phyloP scores from a whole-genome alignment of 2,329 filamentous ascomycete genomes.

The Aspergillus fischeri region DNA sequence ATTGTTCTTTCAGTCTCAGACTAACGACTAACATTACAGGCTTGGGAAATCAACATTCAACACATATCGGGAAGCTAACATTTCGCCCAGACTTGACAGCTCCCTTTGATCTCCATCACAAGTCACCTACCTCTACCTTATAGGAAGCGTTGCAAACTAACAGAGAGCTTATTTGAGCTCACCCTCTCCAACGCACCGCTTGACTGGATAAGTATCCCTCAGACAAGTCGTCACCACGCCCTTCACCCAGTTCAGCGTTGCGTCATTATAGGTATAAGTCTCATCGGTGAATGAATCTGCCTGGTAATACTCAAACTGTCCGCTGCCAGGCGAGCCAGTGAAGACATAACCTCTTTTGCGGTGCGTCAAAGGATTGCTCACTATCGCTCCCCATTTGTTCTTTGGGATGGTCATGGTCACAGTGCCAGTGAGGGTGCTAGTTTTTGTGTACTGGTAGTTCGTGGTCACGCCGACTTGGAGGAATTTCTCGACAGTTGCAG shows the following conservation, averaged over 20 bases:
- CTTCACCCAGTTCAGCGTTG: slow-evolving; percentile 12
- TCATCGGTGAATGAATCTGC: slow-evolving; percentile 11
- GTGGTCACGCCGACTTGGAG: slow-evolving; percentile 3
- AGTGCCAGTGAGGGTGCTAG: slow-evolving; percentile 13
- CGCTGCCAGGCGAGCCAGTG: slow-evolving; percentile 11
- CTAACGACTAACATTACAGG: too few relatives aligned
- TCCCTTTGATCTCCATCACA: too few relatives aligned
- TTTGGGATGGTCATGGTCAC: slow-evolving; percentile 17
- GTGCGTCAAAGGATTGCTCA: slow-evolving; percentile 15
- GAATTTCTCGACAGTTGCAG: slow-evolving; percentile 7
- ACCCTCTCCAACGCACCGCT: slow-evolving; percentile 10
- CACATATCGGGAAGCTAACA: too few relatives aligned
- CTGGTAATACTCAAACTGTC: slow-evolving; percentile 12
- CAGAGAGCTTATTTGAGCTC: slow-evolving; percentile 5
- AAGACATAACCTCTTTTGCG: slow-evolving; percentile 15
- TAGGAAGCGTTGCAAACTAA: too few relatives aligned
- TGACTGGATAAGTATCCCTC: slow-evolving; percentile 12
- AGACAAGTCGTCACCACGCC: slow-evolving; percentile 16
- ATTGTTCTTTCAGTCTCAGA: too few relatives aligned
- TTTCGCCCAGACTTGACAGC: too few relatives aligned
- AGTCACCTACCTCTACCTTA: too few relatives aligned
- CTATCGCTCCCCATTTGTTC: slow-evolving; percentile 14
- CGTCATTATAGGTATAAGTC: slow-evolving; percentile 4
- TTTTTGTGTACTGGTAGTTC: slow-evolving; percentile 6
- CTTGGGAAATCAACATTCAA: too few relatives aligned